Evolutionary conservation across 352 stramenopile species (phyloP).

Genomic region (Phytophthora boehmeriae): DNA sequence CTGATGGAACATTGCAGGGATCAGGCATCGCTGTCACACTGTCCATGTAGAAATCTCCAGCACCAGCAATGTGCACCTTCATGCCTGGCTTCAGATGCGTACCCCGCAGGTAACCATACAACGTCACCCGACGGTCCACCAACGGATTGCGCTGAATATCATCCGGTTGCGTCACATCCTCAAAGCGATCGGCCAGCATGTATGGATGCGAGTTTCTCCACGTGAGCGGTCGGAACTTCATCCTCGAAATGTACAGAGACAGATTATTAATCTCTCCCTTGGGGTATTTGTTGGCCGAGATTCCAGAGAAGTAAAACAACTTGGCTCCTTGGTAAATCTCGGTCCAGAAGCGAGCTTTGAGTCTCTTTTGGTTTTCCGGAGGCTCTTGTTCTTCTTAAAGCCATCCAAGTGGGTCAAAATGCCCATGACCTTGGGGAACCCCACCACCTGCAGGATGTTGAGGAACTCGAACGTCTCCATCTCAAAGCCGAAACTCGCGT

Average conservation of each 20-base stretch:
- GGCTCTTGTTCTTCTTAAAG: slow-evolving; percentile 98
- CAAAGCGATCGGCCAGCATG: slow-evolving; percentile 97
- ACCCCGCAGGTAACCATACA: slow-evolving; percentile 99
- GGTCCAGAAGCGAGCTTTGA: slow-evolving; percentile 99
- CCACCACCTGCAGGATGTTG: slow-evolving; percentile 97
- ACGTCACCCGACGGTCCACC: slow-evolving; percentile 93
- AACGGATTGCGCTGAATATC: slow-evolving; percentile 93
- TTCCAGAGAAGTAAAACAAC: slow-evolving; percentile 98
- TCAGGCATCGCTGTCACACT: slow-evolving; percentile 95
- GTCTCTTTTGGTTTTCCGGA: slow-evolving; percentile 98
- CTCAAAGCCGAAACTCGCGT: slow-evolving; percentile 99
- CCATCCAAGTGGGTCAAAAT: slow-evolving; percentile 99
- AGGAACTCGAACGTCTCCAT: slow-evolving; percentile 99
- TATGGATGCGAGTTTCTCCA: slow-evolving; percentile 99
- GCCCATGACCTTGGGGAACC: slow-evolving; percentile 96
- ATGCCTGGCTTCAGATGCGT: slow-evolving; percentile 97
- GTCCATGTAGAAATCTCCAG: slow-evolving; percentile 97
- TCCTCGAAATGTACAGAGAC: slow-evolving; percentile 96
- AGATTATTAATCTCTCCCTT: slow-evolving; percentile 99
- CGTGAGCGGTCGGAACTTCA: slow-evolving; percentile 98
- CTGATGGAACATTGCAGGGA: slow-evolving; percentile 94
- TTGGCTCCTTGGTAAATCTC: slow-evolving; percentile 96
- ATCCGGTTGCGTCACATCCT: slow-evolving; percentile 97
- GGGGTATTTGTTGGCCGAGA: slow-evolving; percentile 99
- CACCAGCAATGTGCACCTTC: slow-evolving; percentile 98